Evolutionary conservation across 371 early-diverging fungal species (phyloP).

Genomic region (Dipsacomyces acuminosporus): DNA sequence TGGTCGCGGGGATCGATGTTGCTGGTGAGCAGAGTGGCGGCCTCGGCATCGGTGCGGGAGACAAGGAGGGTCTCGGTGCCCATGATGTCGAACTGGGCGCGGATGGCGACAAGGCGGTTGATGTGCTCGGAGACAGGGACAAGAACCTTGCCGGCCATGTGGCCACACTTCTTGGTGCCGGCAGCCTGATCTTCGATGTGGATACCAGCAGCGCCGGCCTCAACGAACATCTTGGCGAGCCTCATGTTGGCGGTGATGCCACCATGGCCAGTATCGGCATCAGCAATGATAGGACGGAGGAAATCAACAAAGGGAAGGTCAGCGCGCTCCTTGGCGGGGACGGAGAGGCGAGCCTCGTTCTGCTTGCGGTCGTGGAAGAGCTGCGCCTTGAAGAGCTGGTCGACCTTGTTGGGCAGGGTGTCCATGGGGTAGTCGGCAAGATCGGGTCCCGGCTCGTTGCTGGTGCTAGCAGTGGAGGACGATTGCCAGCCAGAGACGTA

Average conservation of each 20-base stretch:
- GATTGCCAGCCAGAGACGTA: slow-evolving; percentile 99
- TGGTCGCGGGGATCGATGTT: slow-evolving; percentile 97
- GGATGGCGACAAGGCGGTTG: slow-evolving; percentile 92
- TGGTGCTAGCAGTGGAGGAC: slow-evolving; percentile 93
- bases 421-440: slow-evolving; percentile 99
- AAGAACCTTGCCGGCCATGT: slow-evolving; percentile 98
- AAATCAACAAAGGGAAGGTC: slow-evolving; percentile 78
- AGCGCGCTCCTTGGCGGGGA: slow-evolving; percentile 65
- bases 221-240: slow-evolving; percentile 90
- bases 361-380: slow-evolving; percentile 97
- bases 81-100: slow-evolving; percentile 98
- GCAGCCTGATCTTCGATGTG: slow-evolving; percentile 95
- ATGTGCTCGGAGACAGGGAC: slow-evolving; percentile 97
- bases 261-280: slow-evolving; percentile 97
- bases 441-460: slow-evolving; percentile 99
- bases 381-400: slow-evolving; percentile 97
- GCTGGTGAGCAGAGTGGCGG: slow-evolving; percentile 91
- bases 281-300: slow-evolving; percentile 94
- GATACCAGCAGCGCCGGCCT: slow-evolving; percentile 86
- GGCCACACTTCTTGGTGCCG: slow-evolving; percentile 97
- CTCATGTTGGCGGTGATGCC: slow-evolving; percentile 91
- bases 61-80: slow-evolving; percentile 92
- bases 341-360: slow-evolving; percentile 76
- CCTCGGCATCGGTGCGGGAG: slow-evolving; percentile 96
- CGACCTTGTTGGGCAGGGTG: slow-evolving; percentile 98